Conservation (phyloP, 2,329 filamentous ascomycete genomes). For the Colletotrichum trifolii region DNA sequence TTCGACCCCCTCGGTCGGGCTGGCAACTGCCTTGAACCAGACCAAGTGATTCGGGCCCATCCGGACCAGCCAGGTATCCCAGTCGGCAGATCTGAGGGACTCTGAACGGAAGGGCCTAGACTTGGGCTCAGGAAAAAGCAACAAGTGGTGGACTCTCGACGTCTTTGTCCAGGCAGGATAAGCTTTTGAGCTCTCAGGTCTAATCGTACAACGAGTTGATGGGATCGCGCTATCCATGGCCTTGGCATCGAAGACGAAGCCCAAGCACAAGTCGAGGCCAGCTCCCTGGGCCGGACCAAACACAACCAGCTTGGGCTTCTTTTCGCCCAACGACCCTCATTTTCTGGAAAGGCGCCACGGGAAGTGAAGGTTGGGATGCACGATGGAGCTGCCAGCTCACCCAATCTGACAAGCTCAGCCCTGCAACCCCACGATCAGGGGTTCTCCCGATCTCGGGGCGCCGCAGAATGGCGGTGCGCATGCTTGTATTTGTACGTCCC, state of each 20-base stretch:
- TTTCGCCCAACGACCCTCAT: slow-evolving; percentile 16
- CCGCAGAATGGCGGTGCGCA: slow-evolving; percentile 8
- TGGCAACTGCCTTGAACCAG: slow-evolving; percentile 20
- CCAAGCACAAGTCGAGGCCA: slow-evolving; percentile 22
- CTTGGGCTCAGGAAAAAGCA: slow-evolving; percentile 1
- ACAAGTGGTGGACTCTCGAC: slow-evolving; percentile 5
- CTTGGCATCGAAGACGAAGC: slow-evolving; percentile 25
- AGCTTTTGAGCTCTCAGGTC: background rate
- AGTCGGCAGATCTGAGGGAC: slow-evolving; percentile 3
- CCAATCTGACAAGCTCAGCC: slow-evolving; percentile 39
- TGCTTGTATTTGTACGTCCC: background rate
- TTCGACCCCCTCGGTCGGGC: background rate
- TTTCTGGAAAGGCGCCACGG: background rate
- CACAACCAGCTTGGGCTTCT: background rate
- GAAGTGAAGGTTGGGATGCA: slow-evolving; percentile 26
- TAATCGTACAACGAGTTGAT: slow-evolving; percentile 5
- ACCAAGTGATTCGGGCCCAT: slow-evolving; percentile 11
- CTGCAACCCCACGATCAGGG: slow-evolving; percentile 36
- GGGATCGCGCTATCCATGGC: slow-evolving; percentile 11
- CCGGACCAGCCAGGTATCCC: slow-evolving; percentile 1
- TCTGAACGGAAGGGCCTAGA: slow-evolving; percentile 7
- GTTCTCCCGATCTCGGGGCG: slow-evolving; percentile 11
- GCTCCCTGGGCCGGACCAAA: background rate
- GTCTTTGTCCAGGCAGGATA: background rate
- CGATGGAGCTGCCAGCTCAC: slow-evolving; percentile 36